Evolutionary conservation across 352 stramenopile genomes (phyloP).

Genomic region (Phytopythium mirpurense): DNA sequence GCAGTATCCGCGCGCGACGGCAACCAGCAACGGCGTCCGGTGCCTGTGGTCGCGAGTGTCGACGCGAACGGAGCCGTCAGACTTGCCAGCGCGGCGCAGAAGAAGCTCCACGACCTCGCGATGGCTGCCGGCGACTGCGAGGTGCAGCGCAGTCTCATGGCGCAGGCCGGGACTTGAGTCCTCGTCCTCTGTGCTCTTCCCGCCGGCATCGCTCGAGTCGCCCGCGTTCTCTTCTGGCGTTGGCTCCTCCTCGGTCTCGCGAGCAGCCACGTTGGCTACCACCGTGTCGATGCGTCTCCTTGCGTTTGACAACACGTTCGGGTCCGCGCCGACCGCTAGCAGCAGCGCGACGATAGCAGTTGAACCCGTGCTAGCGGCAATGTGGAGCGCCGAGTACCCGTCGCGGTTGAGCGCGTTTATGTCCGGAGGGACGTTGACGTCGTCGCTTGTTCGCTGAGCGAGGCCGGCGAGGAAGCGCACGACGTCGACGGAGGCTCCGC

Average conservation of each 20-base stretch:
- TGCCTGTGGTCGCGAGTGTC: not conserved
- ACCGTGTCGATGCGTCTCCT: slow-evolving; percentile 2
- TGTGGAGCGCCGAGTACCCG: slow-evolving; percentile 2
- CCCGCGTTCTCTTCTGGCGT: not conserved
- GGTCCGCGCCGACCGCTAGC: not conserved
- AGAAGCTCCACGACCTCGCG: not conserved
- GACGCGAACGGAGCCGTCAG: not conserved
- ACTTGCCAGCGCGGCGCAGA: not conserved
- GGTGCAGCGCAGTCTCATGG: not conserved
- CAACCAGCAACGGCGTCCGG: not conserved
- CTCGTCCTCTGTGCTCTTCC: not conserved
- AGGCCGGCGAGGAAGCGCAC: not conserved
- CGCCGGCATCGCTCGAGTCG: not conserved
- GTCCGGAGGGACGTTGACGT: not conserved
- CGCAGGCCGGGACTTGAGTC: not conserved
- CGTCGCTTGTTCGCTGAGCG: not conserved
- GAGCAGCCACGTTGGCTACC: not conserved
- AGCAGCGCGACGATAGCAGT: not conserved
- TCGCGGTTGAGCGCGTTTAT: not conserved
- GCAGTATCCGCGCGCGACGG: not conserved
- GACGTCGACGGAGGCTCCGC: not conserved
- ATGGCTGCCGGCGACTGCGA: not conserved
- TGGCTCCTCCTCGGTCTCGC: slow-evolving; percentile 1
- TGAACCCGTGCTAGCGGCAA: not conserved
- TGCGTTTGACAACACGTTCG: not conserved